A percentile compares a stretch with the other conserved stretches of the same genome.
These are phyloP conservation scores for Spinacia oleracea DNA, from an alignment of 179 eudicot genomes.

Conservation along the genomic window DNA sequence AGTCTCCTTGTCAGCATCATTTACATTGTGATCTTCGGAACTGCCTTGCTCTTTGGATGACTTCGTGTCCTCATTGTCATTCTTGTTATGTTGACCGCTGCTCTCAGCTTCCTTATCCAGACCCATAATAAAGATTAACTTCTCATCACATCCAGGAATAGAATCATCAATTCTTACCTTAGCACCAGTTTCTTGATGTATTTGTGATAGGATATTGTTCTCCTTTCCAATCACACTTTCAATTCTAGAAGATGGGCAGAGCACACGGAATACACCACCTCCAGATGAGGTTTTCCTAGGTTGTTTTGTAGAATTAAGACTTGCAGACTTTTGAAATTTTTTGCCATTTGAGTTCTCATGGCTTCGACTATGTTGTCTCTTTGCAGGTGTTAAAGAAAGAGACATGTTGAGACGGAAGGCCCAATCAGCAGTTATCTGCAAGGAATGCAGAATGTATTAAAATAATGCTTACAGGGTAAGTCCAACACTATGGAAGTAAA, in stretches of 20 bases:
- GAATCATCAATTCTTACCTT: conserved; percentile 66
- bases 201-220: conserved; percentile 56
- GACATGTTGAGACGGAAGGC: conserved; percentile 46
- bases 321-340: conserved; percentile 57
- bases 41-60: conserved; percentile 41
- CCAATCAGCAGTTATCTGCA: conserved; percentile 26
- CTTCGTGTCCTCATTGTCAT: conserved; percentile 37
- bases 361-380: conserved; percentile 56
- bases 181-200: conserved; percentile 76
- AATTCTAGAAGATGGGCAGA: conserved; percentile 61
- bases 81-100: conserved; percentile 39
- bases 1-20: conserved; percentile 41
- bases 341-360: conserved; percentile 51
- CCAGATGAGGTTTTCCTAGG: conserved; percentile 42
- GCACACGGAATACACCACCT: conserved; percentile 54
- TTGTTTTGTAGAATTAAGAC: conserved; percentile 38
- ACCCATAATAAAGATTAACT: conserved; percentile 55
- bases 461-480: background rate
- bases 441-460: conserved; percentile 10
- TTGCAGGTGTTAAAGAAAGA: conserved; percentile 65
- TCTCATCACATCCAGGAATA: conserved; percentile 71
- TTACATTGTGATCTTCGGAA: conserved; percentile 33
- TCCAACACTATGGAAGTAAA: background rate
- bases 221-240: conserved; percentile 61
- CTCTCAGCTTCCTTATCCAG: conserved; percentile 55